Evolutionary conservation across 352 stramenopile genomes (phyloP).

Genomic region (Phytophthora pluvialis): DNA sequence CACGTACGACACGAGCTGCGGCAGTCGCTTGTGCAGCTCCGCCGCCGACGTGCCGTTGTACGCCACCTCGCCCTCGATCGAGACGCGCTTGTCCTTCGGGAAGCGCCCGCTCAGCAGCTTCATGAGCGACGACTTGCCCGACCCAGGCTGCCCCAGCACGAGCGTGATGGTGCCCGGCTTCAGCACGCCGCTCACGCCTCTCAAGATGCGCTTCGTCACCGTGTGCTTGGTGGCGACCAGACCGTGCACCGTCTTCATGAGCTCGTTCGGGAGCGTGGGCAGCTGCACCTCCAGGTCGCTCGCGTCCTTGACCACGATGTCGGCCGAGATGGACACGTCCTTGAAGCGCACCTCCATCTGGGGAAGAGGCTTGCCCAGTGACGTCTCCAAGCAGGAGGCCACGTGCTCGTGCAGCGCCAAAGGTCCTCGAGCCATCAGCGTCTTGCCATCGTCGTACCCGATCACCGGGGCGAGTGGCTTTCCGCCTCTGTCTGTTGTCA

Average conservation of each 20-base stretch:
- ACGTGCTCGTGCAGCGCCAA: constrained; percentile 11
- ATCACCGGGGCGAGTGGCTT: not conserved
- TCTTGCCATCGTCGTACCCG: constrained; percentile 11
- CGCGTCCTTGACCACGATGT: constrained; percentile 25
- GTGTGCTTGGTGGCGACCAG: constrained; percentile 18
- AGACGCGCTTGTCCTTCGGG: constrained; percentile 16
- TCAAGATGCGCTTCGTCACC: constrained; percentile 26
- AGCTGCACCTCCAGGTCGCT: constrained; percentile 16
- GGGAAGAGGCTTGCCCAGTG: constrained; percentile 34
- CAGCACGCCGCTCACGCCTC: constrained; percentile 25
- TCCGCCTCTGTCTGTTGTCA: not conserved
- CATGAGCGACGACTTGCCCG: constrained; percentile 24
- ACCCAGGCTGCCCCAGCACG: constrained; percentile 14
- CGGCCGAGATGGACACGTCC: not conserved
- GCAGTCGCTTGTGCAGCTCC: constrained; percentile 16
- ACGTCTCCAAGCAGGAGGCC: constrained; percentile 10
- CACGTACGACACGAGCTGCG: too few relatives aligned
- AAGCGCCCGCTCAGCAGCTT: constrained; percentile 35
- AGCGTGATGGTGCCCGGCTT: constrained; percentile 24
- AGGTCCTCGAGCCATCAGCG: constrained; percentile 9
- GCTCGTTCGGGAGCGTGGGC: constrained; percentile 31
- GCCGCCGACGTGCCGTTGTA: constrained; percentile 9
- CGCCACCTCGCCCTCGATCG: constrained; percentile 24
- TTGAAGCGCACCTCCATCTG: constrained; percentile 35
- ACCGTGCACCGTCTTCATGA: constrained; percentile 21